Conservation (phyloP, 805 yeast genomes). For the Candida vaughaniae region DNA sequence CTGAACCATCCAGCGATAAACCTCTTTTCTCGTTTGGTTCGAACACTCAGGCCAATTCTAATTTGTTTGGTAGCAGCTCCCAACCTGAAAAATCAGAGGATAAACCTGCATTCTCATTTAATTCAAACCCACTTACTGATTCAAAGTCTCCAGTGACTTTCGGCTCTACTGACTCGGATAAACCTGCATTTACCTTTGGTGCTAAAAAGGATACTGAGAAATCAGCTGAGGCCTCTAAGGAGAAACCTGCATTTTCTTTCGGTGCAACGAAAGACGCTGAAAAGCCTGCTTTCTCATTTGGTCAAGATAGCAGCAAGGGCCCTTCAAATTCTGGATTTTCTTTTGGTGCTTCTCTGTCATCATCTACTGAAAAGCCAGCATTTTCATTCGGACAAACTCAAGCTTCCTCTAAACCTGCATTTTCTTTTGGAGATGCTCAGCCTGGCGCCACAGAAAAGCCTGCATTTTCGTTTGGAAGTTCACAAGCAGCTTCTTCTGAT, state of each 20-base stretch:
- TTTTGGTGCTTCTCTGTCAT: conserved; percentile 7
- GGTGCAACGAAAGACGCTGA: conserved; percentile 7
- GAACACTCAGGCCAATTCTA: no score
- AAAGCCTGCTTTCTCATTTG: conserved; percentile 16
- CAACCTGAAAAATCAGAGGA: conserved; percentile 3
- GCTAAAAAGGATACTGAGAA: neutral
- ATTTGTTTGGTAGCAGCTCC: no score
- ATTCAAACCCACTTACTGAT: conserved; percentile 7
- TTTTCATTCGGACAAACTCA: conserved; percentile 16
- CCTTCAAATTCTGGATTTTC: conserved; percentile 1
- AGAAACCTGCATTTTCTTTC: conserved; percentile 16
- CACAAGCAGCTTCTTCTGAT: conserved; percentile 2
- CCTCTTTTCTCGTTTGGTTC: conserved; percentile 16
- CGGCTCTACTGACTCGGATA: conserved; percentile 2
- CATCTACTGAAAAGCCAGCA: conserved; percentile 11
- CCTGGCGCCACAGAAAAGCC: conserved; percentile 4
- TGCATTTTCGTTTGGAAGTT: conserved; percentile 5
- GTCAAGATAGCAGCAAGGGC: neutral
- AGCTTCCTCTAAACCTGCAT: conserved; percentile 9
- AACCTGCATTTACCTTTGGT: conserved; percentile 20
- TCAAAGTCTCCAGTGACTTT: neutral
- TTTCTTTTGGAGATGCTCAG: conserved; percentile 16
- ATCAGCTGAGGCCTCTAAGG: conserved; percentile 6
- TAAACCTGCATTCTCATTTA: conserved; percentile 25
- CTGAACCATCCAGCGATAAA: conserved; percentile 5